Conservation (phyloP, 345 rosid species). For the Euphorbia tirucalli region DNA sequence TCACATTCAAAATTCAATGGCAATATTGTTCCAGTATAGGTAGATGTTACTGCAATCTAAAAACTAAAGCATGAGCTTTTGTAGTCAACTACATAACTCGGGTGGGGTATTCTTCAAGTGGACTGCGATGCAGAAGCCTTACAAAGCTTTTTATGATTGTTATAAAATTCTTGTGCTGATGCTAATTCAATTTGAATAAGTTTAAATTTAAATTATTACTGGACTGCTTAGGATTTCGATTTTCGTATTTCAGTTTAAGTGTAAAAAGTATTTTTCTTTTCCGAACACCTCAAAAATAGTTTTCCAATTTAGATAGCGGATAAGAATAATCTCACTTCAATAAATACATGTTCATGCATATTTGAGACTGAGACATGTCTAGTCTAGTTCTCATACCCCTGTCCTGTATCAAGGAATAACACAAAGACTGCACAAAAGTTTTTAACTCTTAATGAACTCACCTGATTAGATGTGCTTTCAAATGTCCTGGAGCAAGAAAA, state of each 20-base stretch:
- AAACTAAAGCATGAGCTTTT: too few species aligned
- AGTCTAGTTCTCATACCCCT: background rate
- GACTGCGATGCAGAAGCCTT: background rate
- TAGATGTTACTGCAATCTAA: background rate
- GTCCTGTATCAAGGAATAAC: background rate
- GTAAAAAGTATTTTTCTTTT: background rate
- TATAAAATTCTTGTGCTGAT: background rate
- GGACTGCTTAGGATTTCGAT: background rate
- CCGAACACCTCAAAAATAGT: background rate
- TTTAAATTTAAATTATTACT: background rate
- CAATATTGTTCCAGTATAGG: background rate
- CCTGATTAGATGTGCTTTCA: constrained; percentile 46
- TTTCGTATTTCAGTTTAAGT: background rate
- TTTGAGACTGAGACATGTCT: background rate
- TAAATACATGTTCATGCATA: background rate
- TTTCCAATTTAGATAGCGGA: background rate
- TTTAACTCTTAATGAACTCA: constrained; percentile 18
- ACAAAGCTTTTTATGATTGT: background rate
- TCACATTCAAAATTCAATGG: background rate
- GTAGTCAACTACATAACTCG: too few species aligned
- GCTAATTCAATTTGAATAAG: too few species aligned
- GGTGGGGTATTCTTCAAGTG: background rate
- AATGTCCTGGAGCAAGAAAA: constrained; percentile 51
- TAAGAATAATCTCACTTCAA: background rate
- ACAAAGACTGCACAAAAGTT: background rate